phyloP scores from a whole-genome alignment of 805 yeast genomes.

The Candida saitoana region DNA sequence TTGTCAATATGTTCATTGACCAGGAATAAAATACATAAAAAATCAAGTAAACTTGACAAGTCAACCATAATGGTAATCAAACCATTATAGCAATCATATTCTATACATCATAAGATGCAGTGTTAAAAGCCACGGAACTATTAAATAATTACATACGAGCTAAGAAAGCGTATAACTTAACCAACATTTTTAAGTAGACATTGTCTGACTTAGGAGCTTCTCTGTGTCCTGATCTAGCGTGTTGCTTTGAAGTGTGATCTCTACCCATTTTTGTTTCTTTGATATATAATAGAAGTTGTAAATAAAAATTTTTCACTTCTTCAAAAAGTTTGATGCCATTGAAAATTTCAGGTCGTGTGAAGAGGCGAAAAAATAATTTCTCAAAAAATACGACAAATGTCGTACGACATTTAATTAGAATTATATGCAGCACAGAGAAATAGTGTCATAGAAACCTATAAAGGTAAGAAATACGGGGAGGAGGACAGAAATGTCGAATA shows the following conservation, averaged over 20 bases:
- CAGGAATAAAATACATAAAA: background rate
- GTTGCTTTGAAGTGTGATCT: constrained; percentile 96
- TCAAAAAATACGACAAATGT: no score
- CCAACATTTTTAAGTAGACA: constrained; percentile 96
- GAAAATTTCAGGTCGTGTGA: no score
- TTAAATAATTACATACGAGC: constrained; percentile 85
- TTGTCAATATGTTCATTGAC: constrained; percentile 13
- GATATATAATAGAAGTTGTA: background rate
- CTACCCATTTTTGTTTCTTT: constrained; percentile 70
- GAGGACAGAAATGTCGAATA: no score
- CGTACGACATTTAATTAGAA: no score
- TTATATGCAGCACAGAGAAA: no score
- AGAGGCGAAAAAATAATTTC: no score
- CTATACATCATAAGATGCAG: background rate
- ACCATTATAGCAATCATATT: background rate
- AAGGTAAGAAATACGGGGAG: no score
- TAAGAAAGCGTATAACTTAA: constrained; percentile 97
- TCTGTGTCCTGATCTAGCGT: constrained; percentile 94
- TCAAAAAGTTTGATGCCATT: background rate
- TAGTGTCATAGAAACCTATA: no score
- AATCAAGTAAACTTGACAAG: background rate
- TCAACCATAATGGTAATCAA: background rate
- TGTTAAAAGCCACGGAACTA: no score
- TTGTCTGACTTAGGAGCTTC: constrained; percentile 99
- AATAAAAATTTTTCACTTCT: constrained; percentile 3